Percentiles rank a stretch among this genome's conserved stretches.
phyloP scores from a whole-genome alignment of 164 flowering plant genomes.

The Liriodendron chinense region DNA sequence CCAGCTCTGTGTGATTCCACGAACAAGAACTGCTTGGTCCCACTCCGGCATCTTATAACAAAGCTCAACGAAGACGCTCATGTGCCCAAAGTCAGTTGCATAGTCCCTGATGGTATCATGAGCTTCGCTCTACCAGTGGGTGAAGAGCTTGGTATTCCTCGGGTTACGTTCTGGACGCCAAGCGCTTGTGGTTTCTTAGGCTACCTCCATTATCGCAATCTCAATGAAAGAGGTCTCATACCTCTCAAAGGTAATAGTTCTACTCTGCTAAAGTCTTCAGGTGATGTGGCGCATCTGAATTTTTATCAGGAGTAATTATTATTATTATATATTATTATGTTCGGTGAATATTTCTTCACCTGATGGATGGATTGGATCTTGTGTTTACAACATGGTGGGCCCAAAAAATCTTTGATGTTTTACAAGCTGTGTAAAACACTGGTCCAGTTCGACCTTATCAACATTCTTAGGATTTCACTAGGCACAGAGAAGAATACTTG shows the following conservation, averaged over 20 bases:
- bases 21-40: conserved; percentile 25
- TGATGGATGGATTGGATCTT: too few species aligned
- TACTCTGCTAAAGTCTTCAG: too few species aligned
- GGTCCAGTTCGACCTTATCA: too few species aligned
- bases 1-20: conserved; percentile 38
- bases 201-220: background rate
- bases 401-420: too few species aligned
- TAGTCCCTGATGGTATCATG: conserved; percentile 12
- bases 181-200: conserved; percentile 16
- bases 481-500: too few species aligned
- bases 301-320: too few species aligned
- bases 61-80: conserved; percentile 6
- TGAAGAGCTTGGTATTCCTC: conserved; percentile 12
- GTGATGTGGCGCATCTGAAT: too few species aligned
- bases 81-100: conserved; percentile 12
- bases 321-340: too few species aligned
- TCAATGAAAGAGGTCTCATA: background rate
- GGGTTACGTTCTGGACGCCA: conserved; percentile 8
- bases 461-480: too few species aligned
- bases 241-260: conserved; percentile 16
- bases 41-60: conserved; percentile 7
- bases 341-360: too few species aligned
- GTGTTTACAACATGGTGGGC: too few species aligned
- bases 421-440: too few species aligned
- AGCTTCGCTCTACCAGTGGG: conserved; percentile 8